Evolutionary conservation across 306 rosid genomes (phyloP).

Genomic region (Carpinus viminea): DNA sequence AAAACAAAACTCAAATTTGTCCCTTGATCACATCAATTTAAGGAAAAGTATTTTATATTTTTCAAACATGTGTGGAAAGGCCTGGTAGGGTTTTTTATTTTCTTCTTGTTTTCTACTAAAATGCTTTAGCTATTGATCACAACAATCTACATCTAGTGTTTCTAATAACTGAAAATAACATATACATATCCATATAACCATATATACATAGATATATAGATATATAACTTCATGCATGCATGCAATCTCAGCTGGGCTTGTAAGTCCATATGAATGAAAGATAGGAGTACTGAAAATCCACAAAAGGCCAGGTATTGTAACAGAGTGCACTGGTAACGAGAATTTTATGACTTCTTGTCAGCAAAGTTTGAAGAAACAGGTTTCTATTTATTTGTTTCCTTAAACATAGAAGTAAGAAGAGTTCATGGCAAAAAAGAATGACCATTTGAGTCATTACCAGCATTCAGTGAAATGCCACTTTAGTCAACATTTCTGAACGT

Average conservation of each 20-base stretch:
- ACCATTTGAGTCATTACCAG: not conserved
- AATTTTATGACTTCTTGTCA: not conserved
- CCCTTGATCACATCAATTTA: not conserved
- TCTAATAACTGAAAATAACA: not conserved
- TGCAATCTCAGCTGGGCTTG: not conserved
- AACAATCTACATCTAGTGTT: not conserved
- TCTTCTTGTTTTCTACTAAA: not conserved
- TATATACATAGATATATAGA: not conserved
- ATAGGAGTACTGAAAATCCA: not conserved
- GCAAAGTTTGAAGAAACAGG: not conserved
- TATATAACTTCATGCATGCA: not conserved
- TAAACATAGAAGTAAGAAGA: not conserved
- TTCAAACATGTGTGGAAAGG: not conserved
- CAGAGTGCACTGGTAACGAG: no score
- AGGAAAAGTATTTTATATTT: not conserved
- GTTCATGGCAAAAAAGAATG: not conserved
- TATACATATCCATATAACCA: not conserved
- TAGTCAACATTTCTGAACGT: not conserved
- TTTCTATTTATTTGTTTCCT: not conserved
- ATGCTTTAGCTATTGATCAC: not conserved
- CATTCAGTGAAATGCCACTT: not conserved
- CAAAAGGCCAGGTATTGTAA: not conserved
- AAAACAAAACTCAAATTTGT: not conserved
- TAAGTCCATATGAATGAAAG: not conserved
- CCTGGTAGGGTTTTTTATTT: not conserved